Base-by-base conservation (phyloP, 345 rosid genomes). In the Moricandia arvensis region DNA sequence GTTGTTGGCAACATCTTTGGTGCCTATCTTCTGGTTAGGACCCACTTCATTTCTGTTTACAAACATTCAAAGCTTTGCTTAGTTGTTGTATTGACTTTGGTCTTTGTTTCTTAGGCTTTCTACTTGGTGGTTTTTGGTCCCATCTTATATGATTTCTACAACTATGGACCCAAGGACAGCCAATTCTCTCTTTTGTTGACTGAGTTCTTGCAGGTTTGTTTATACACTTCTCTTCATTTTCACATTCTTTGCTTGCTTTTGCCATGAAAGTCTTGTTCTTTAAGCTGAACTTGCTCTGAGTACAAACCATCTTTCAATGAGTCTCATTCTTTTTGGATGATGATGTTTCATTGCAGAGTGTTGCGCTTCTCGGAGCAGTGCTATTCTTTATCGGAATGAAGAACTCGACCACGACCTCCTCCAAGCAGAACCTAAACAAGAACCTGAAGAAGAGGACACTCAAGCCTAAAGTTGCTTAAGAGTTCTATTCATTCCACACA, bases 341-440 rank as follows among this genome's bases (percentile, higher is more conserved):
- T 21, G 41, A 59, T 75, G 60, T 57, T 41, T 33, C 2, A 47
- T 76, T 9, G 71, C 89, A 93, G 97, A 80, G 83, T 59, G 82
- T 90, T 80, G 94, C 97, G 1, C 87, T 87, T 47, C 88, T 83
- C 6, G 96, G 97, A 35, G 96, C 98, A 2, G 64, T 93, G 85
- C 84, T 93, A 59, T 91, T 87, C 84, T 93, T 93, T 76, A 47
- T 82, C 2, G 96, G 94, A 78, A 90, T 91, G 93, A 93, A 86
- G 88, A 87, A 88, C 75, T 75, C 85, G 17, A 76, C 70, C 2
- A 17, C 85, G 37, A 85, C 85, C 13, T 33, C 85, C 11, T 11
- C 72, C 33, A 77, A 71, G 72, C 59, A 38, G 57, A 88, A 63
- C 66, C 69, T 29, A 29, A 29, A 29, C 31, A 29, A 35, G 53